Evolutionary conservation across 208 protist species (phyloP).

Genomic region (Porcisia deanei): DNA sequence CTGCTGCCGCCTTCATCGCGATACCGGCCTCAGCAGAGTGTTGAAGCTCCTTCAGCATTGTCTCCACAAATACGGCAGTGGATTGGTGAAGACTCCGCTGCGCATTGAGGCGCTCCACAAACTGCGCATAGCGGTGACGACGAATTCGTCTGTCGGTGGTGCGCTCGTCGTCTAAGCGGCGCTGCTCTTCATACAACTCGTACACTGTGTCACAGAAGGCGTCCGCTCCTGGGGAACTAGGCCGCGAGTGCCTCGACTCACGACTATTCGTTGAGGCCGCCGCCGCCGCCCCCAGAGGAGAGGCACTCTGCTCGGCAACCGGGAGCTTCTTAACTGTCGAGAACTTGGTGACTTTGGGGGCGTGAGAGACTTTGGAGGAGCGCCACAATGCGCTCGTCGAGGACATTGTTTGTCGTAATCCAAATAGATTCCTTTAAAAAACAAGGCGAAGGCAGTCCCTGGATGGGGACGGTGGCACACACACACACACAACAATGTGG

Average conservation of each 20-base stretch:
- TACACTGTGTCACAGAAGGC: conserved; percentile 21
- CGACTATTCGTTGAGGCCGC: not conserved
- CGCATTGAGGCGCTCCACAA: conserved; percentile 47
- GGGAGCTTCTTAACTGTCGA: conserved; percentile 10
- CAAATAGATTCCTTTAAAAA: not conserved
- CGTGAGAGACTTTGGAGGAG: not conserved
- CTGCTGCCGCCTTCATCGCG: conserved; percentile 50
- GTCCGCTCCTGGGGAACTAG: not conserved
- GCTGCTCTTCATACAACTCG: conserved; percentile 22
- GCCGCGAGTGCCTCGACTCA: not conserved
- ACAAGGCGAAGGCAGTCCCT: not conserved
- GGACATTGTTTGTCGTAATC: conserved; percentile 3
- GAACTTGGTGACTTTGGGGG: not conserved
- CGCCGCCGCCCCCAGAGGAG: not conserved
- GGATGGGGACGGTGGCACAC: not conserved
- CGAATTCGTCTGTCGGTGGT: conserved; percentile 54
- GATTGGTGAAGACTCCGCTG: conserved; percentile 64
- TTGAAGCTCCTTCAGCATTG: conserved; percentile 67
- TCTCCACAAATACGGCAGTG: conserved; percentile 76
- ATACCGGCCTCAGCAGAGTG: conserved; percentile 27
- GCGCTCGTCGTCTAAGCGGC: conserved; percentile 31
- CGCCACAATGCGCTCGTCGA: not conserved
- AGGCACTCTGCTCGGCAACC: not conserved
- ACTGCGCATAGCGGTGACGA: conserved; percentile 74
- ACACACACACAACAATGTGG: not conserved